phyloP scores from a whole-genome alignment of 2,329 filamentous ascomycete genomes.

The Talaromyces marneffei region DNA sequence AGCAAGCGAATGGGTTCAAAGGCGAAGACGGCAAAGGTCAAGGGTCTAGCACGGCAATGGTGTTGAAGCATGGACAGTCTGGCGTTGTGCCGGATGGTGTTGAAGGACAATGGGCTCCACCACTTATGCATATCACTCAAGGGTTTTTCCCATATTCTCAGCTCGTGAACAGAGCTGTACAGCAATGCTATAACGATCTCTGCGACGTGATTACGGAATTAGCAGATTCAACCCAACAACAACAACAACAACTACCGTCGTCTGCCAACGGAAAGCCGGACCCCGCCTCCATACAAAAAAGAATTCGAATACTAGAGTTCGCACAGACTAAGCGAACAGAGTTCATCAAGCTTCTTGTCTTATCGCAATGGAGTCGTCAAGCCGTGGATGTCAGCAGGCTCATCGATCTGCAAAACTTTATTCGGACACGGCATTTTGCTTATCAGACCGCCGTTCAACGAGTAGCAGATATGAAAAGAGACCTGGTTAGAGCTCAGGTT shows the following conservation, averaged over 20 bases:
- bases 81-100: background rate
- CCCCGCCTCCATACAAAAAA: slow-evolving; percentile 66
- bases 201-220: slow-evolving; percentile 64
- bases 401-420: slow-evolving; percentile 77
- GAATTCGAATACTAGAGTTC: slow-evolving; percentile 67
- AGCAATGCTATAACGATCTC: slow-evolving; percentile 75
- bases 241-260: slow-evolving; percentile 18
- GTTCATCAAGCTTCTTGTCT: slow-evolving; percentile 88
- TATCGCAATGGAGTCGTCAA: slow-evolving; percentile 83
- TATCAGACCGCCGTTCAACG: slow-evolving; percentile 58
- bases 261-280: slow-evolving; percentile 27
- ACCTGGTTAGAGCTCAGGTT: slow-evolving; percentile 66
- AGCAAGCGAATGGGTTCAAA: slow-evolving; percentile 24
- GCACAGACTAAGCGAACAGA: slow-evolving; percentile 72
- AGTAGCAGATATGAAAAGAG: slow-evolving; percentile 66
- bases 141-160: slow-evolving; percentile 70
- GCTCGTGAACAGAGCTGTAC: slow-evolving; percentile 71
- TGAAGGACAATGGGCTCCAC: slow-evolving; percentile 39
- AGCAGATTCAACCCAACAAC: slow-evolving; percentile 51
- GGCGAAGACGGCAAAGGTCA: background rate
- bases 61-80: background rate
- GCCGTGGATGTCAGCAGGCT: slow-evolving; percentile 74
- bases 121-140: slow-evolving; percentile 63
- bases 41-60: background rate
- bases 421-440: slow-evolving; percentile 56